Evolutionary conservation across 441 rosid species (phyloP).

Genomic region (Adansonia grandidieri): DNA sequence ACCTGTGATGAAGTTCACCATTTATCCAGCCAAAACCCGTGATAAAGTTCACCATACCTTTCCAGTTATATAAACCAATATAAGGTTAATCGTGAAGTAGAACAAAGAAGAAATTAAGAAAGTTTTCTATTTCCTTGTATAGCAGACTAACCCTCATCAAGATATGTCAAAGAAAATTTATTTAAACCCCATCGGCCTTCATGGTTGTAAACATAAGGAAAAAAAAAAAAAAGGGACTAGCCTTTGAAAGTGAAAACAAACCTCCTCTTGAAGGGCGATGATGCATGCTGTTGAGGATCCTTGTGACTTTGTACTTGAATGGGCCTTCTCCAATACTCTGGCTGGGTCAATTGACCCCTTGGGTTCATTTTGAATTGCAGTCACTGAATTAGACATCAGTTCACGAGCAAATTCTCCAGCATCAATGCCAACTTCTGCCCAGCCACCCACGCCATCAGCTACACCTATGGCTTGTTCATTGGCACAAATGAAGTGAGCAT

Average conservation of each 20-base stretch:
- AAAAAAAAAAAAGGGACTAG: background rate
- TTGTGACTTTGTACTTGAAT: conserved; percentile 55
- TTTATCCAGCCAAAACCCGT: conserved; percentile 16
- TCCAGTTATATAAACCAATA: background rate
- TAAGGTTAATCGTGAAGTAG: background rate
- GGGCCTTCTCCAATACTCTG: conserved; percentile 66
- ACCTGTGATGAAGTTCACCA: background rate
- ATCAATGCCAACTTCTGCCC: conserved; percentile 77
- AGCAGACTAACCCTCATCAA: background rate
- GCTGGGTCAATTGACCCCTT: conserved; percentile 53
- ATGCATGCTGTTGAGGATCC: conserved; percentile 81
- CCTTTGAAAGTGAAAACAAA: conserved; percentile 28
- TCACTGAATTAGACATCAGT: conserved; percentile 60
- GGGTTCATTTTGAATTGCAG: conserved; percentile 57
- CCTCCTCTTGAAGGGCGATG: conserved; percentile 62
- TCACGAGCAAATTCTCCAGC: conserved; percentile 66
- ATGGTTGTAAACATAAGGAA: background rate
- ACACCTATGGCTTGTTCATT: conserved; percentile 70
- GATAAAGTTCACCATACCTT: background rate
- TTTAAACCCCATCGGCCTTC: background rate
- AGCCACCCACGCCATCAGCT: conserved; percentile 83
- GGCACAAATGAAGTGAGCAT: conserved; percentile 67
- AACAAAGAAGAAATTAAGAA: background rate
- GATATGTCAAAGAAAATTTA: conserved; percentile 9
- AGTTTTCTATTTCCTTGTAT: background rate